These are phyloP conservation scores for Aspergillus taichungensis DNA, from an alignment of 495 filamentous ascomycete genomes.

Conservation along the genomic window DNA sequence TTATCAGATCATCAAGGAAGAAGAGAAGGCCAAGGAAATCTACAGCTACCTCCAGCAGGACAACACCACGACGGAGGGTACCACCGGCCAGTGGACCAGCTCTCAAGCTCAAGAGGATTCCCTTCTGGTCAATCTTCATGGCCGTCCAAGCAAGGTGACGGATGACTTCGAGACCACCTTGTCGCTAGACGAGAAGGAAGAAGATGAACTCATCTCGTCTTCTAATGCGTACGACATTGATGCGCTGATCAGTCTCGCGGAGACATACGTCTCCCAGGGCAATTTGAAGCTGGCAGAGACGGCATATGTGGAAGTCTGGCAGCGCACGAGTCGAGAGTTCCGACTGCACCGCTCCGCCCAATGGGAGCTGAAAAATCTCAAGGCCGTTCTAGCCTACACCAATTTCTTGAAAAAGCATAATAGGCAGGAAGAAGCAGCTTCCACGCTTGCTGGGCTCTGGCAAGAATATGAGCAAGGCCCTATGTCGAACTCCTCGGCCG, in stretches of 20 bases:
- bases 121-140: conserved; percentile 19
- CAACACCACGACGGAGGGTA: not conserved
- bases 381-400: conserved; percentile 21
- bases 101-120: conserved; percentile 10
- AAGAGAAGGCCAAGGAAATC: conserved; percentile 12
- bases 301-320: conserved; percentile 30
- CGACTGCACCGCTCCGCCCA: conserved; percentile 20
- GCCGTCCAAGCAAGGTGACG: conserved; percentile 12
- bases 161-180: conserved; percentile 13
- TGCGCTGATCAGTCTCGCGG: conserved; percentile 7
- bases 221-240: conserved; percentile 4
- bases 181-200: conserved; percentile 6
- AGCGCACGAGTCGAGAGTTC: conserved; percentile 22
- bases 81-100: conserved; percentile 4
- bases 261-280: conserved; percentile 13
- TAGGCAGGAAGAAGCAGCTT: conserved; percentile 23
- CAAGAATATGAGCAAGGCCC: conserved; percentile 21
- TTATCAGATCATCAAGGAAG: conserved; percentile 20
- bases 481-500: conserved; percentile 16
- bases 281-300: conserved; percentile 19
- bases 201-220: conserved; percentile 8
- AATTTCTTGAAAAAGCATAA: conserved; percentile 24
- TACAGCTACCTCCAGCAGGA: too few species aligned
- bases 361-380: conserved; percentile 23
- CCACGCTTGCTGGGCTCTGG: conserved; percentile 29